Evolutionary conservation across 805 yeast genomes (phyloP), one percentile per base, ranked within the genome.

Genomic region (Candida xyloterini): DNA sequence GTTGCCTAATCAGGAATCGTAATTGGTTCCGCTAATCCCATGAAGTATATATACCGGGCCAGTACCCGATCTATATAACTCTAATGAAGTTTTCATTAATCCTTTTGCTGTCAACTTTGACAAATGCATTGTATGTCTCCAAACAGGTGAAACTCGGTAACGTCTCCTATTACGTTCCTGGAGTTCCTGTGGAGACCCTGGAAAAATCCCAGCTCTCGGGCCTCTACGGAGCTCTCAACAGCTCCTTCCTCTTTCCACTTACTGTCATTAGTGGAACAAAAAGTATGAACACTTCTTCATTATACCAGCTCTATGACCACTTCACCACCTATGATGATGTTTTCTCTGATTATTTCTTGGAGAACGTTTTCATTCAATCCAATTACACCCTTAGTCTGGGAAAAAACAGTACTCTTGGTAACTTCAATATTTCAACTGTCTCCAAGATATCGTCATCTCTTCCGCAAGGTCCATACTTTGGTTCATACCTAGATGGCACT

Each of bases 391-490:
- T 22, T 11, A 13, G 14, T 10, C 24, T 33, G 14, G 14, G 10
- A 7, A 24, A 22, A 33, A 38, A 38, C 16, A 28, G 24, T 28
- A 26, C 35, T 10, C 15, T 34, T 3, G 13, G 32, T 2, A 27
- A n/a, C 7, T 40, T 24, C 28, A 33, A 40, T 29, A 26, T 40
- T n/a, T 29, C 35, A 16, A 15, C 15, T 13, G 31, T 40, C 8
- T 33, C 35, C 11, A 29, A 29, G 11, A 11, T 27, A 4, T 29
- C 18, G 3, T 8, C 30, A 3, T 29, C 35, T 14, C 30, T 38
- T 4, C 46, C 42, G 10, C 29, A 28, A 23, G 42, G 46, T 10
- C 46, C 46, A 4, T 42, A 38, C 33, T 42, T 42, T 24, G 46
- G 40, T 10, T 42, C 46, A 11, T 42, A 29, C 15, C 27, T 42